Conservation (phyloP, 2,329 filamentous ascomycete species). For the Stagonosporopsis chrysanthemi region DNA sequence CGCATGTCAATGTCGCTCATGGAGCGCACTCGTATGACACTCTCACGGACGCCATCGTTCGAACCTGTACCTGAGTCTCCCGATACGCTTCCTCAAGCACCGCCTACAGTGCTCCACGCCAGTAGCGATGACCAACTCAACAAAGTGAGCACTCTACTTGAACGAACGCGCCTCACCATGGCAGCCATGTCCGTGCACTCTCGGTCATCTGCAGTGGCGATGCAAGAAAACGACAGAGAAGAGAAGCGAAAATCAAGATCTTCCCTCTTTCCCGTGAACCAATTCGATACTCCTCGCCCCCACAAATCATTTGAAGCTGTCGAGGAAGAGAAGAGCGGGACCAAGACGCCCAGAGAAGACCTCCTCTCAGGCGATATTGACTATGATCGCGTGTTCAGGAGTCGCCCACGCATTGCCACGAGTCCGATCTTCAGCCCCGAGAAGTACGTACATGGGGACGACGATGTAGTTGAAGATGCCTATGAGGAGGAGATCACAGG, state of each 20-base stretch:
- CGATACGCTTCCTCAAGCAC: conserved; percentile 2
- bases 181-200: conserved; percentile 60
- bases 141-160: conserved; percentile 60
- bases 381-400: conserved; percentile 84
- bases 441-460: conserved; percentile 15
- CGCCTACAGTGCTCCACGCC: conserved; percentile 24
- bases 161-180: conserved; percentile 84
- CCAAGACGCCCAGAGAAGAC: conserved; percentile 67
- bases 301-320: conserved; percentile 31
- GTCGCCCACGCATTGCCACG: conserved; percentile 77
- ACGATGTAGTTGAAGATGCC: conserved; percentile 16
- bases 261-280: conserved; percentile 60
- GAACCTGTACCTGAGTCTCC: conserved; percentile 38
- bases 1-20: conserved; percentile 54
- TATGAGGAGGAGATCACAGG: conserved; percentile 41
- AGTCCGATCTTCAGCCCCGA: conserved; percentile 66
- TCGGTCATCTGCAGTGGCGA: conserved; percentile 23
- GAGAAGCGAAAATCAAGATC: conserved; percentile 26
- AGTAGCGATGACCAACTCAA: conserved; percentile 30
- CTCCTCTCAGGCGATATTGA: conserved; percentile 76
- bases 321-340: conserved; percentile 35
- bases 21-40: conserved; percentile 58
- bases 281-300: conserved; percentile 62
- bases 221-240: conserved; percentile 23
- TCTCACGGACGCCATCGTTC: conserved; percentile 47